phyloP scores from a whole-genome alignment of 768 basidiomycete species.

The Leccinum uliginosum region DNA sequence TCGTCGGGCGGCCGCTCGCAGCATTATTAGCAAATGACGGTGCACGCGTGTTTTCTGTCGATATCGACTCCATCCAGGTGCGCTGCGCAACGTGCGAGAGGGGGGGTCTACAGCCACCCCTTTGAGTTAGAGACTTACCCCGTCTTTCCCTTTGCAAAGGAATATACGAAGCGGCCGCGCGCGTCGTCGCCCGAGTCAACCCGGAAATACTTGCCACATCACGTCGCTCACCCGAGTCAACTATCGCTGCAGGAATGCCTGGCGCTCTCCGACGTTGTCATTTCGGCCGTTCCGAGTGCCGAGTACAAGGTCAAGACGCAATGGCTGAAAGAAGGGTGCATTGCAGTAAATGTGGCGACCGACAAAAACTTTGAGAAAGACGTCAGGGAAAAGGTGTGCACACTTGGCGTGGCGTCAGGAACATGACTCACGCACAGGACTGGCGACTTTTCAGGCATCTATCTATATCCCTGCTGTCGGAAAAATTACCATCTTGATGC shows the following conservation, averaged over 20 bases:
- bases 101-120: background rate
- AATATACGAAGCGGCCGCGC: slow-evolving; percentile 90
- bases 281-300: slow-evolving; percentile 86
- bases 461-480: slow-evolving; percentile 96
- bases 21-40: slow-evolving; percentile 96
- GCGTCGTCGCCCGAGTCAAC: slow-evolving; percentile 32
- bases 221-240: slow-evolving; percentile 69
- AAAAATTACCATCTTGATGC: slow-evolving; percentile 95
- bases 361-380: slow-evolving; percentile 97
- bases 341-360: slow-evolving; percentile 88
- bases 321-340: slow-evolving; percentile 88
- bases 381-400: slow-evolving; percentile 80
- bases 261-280: slow-evolving; percentile 83
- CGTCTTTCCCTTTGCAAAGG: slow-evolving; percentile 34
- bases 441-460: slow-evolving; percentile 52
- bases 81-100: slow-evolving; percentile 20
- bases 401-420: background rate
- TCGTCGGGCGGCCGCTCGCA: slow-evolving; percentile 95
- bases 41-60: slow-evolving; percentile 90
- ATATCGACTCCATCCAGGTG: slow-evolving; percentile 91
- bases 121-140: background rate
- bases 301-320: slow-evolving; percentile 87
- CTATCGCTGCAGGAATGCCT: slow-evolving; percentile 77
- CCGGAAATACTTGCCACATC: slow-evolving; percentile 77
- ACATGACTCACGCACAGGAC: slow-evolving; percentile 9